Evolutionary conservation across 345 rosid species (phyloP), one percentile per base, ranked within the genome.

Genomic region (Pistacia atlantica): DNA sequence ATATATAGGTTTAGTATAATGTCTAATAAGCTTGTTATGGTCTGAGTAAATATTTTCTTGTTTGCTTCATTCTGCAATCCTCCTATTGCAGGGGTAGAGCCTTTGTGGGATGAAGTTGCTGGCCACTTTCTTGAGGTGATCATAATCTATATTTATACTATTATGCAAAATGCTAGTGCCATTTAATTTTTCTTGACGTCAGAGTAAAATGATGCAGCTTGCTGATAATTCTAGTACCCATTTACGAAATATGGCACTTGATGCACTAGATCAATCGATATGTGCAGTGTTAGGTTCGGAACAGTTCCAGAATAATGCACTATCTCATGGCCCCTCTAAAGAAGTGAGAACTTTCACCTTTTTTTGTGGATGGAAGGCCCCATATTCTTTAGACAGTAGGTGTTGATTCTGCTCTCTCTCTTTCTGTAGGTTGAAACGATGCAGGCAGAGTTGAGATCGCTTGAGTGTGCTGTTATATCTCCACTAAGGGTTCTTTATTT

Each of bases 31-130:
- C 33, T 49, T 45, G 16, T 58, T 11, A 14, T 63, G 13, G 14
- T 51, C 52, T n/a, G 59, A 8, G n/a, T 33, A n/a, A 63, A 48
- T 42, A 3, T 73, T 46, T 48, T 46, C 25, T 48, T 49, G 64
- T 64, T 63, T 35, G 49, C 67, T 28, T 69, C 54, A 71, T 28
- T 66, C 45, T 55, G 48, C 56, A 67, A 78, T 42, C 59, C 75
- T 12, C 33, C 38, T 75, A 33, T 68, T 78, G 69, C 86, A 95
- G 99, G 98, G 84, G 95, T 96, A 72, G 88, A 86, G 83, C 94
- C 97, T 71, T 79, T 96, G 70, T 96, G 99, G 99, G 98, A 93
- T 84, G 92, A 91, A 85, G 93, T 96, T 80, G 90, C 90, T 73
- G 89, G 88, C 79, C 99, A 96, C 83, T 93, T 96, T 84, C 84